Conservation (phyloP, 2,329 filamentous ascomycete genomes). For the Aspergillus pseudonomiae region DNA sequence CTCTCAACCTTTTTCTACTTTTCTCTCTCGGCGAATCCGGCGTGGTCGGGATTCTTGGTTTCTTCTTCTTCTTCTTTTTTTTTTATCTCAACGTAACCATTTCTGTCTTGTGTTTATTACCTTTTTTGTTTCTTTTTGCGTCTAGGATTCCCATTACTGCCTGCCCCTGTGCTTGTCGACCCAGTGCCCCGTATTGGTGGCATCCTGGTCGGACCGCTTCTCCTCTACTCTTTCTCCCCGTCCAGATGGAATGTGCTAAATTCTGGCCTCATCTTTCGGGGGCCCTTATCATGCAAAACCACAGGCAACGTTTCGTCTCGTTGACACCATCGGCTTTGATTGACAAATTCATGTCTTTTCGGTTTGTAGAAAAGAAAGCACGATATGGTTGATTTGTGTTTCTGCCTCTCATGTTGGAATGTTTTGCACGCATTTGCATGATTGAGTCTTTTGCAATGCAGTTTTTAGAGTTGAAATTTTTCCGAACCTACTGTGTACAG, state of each 20-base stretch:
- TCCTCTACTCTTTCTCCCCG: not conserved
- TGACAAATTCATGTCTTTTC: not conserved
- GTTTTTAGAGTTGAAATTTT: not conserved
- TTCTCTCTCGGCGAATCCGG: slow-evolving; percentile 18
- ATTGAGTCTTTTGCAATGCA: not conserved
- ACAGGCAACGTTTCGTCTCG: not conserved
- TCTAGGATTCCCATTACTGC: slow-evolving; percentile 20
- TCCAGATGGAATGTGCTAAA: not conserved
- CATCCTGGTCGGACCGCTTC: not conserved
- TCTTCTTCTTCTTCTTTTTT: slow-evolving; percentile 8
- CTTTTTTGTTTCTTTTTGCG: slow-evolving; percentile 2
- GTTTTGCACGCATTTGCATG: not conserved
- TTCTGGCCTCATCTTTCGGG: not conserved
- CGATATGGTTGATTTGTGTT: not conserved
- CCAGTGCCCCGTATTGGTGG: not conserved
- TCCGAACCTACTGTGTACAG: not conserved
- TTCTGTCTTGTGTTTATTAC: slow-evolving; percentile 10
- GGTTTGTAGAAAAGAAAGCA: not conserved
- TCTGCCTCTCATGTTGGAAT: not conserved
- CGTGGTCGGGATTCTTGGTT: slow-evolving; percentile 9
- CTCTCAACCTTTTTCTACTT: not conserved
- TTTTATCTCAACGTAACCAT: slow-evolving; percentile 9
- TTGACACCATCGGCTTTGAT: slow-evolving; percentile 1
- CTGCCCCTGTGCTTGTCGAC: slow-evolving; percentile 2
- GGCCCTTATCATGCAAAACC: not conserved